Conservation (phyloP, 2,329 filamentous ascomycete species). For the Sodiomyces alkalinus region DNA sequence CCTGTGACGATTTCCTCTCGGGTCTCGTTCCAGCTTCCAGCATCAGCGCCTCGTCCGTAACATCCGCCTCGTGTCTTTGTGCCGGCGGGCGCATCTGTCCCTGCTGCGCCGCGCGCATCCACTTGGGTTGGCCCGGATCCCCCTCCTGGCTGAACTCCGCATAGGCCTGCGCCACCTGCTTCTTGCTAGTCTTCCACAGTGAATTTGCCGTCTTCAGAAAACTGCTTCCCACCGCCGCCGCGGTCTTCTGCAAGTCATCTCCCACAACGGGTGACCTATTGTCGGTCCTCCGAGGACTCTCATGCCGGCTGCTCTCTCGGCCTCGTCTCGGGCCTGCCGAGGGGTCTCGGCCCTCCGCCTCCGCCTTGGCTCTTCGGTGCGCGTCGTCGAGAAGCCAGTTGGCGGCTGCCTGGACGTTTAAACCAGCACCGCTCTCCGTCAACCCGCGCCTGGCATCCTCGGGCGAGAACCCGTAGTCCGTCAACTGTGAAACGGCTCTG, state of each 20-base stretch:
- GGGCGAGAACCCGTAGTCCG: constrained; percentile 86
- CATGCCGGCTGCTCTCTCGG: constrained; percentile 15
- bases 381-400: constrained; percentile 85
- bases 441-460: constrained; percentile 73
- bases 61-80: constrained; percentile 15
- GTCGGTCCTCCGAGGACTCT: constrained; percentile 22
- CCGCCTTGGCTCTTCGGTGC: constrained; percentile 67
- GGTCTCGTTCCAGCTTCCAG: constrained; percentile 51
- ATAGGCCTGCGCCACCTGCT: constrained; percentile 83
- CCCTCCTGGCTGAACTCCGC: constrained; percentile 61
- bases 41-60: constrained; percentile 65
- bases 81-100: constrained; percentile 20
- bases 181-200: constrained; percentile 87
- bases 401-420: constrained; percentile 74
- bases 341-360: constrained; percentile 38
- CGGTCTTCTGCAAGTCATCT: constrained; percentile 68
- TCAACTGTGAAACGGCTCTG: constrained; percentile 68
- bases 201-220: constrained; percentile 90
- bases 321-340: constrained; percentile 23
- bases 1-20: constrained; percentile 21
- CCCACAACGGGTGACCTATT: constrained; percentile 37
- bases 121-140: constrained; percentile 74
- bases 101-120: constrained; percentile 69
- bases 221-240: constrained; percentile 66
- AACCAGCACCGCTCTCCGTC: constrained; percentile 61